Evolutionary conservation across 2,329 filamentous ascomycete species (phyloP), one percentile per base, ranked within the genome.

Genomic region (Aspergillus puulaauensis): DNA sequence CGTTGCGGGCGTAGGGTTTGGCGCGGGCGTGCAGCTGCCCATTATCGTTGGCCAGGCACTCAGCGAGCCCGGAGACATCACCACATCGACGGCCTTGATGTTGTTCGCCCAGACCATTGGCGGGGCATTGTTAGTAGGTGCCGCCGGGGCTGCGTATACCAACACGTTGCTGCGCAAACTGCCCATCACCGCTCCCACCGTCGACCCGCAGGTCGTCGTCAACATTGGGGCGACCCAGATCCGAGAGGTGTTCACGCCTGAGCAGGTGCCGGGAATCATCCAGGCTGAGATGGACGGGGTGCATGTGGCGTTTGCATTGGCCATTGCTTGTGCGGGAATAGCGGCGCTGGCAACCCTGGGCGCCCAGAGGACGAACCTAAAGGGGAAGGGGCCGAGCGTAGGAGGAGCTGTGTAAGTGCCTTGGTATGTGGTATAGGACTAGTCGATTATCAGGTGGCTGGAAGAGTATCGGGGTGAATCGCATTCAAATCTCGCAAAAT

Each of bases 281-380:
- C 24, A 37, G 37, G 53, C 53, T 6, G 23, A 56, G 14, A 51
- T 56, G 53, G 39, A 6, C 6, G 53, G 53, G 3, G 6, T 56
- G 7, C 31, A 56, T 11, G 46, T 15, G 17, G 14, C 46, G 6
- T 51, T 56, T 45, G 53, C 53, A 3, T 9, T 45, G 12, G 19
- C 19, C 1, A 12, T 23, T 45, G 43, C n/a, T 2, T 19, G n/a
- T 9, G 19, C 19, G n/a, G 41, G 41, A 4, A 6, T 44, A 1
- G 41, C 41, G 5, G 11, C 19, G 8, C 41, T 44, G 9, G 9
- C 27, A 9, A 31, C 27, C 1, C 27, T 31, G 27, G 27, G 8
- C 3, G 27, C 27, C 2, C 27, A 31, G 27, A 31, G 27, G 27
- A 31, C 27, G 27, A 31, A 31, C 9, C 27, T 31, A 2, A 31